Conservation (phyloP, 768 basidiomycete species). For the Mycena belliarum region DNA sequence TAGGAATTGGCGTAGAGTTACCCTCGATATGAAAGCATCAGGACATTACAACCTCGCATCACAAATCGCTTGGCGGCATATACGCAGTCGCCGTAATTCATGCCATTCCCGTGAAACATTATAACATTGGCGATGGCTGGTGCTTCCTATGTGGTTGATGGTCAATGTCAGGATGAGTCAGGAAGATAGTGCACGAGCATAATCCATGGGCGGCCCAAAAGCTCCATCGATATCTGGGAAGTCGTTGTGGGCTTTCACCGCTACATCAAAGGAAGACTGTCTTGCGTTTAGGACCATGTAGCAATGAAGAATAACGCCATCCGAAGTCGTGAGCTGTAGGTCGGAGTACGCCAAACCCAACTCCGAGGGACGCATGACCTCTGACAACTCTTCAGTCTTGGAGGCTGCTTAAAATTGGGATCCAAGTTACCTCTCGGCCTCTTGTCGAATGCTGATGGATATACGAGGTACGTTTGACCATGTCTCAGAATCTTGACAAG, state of each 20-base stretch:
- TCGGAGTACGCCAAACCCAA: constrained; percentile 8
- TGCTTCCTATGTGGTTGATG: neutral
- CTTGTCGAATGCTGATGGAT: constrained; percentile 22
- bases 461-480: constrained; percentile 23
- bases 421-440: constrained; percentile 12
- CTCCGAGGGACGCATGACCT: neutral
- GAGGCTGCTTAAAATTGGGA: neutral
- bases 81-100: constrained; percentile 15
- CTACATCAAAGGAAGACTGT: neutral
- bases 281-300: constrained; percentile 5
- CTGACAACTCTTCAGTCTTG: neutral
- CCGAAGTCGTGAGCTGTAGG: constrained; percentile 8
- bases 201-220: neutral
- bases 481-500: constrained; percentile 14
- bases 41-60: constrained; percentile 16
- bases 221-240: neutral
- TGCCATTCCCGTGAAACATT: constrained; percentile 25
- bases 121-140: constrained; percentile 18
- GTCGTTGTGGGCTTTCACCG: neutral
- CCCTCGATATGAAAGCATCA: constrained; percentile 27
- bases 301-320: constrained; percentile 13
- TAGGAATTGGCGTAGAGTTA: neutral
- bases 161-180: neutral
- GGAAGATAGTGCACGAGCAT: neutral
- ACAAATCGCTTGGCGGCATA: constrained; percentile 11